Conservation (phyloP, 805 yeast species). For the Hanseniaspora valbyensis region DNA sequence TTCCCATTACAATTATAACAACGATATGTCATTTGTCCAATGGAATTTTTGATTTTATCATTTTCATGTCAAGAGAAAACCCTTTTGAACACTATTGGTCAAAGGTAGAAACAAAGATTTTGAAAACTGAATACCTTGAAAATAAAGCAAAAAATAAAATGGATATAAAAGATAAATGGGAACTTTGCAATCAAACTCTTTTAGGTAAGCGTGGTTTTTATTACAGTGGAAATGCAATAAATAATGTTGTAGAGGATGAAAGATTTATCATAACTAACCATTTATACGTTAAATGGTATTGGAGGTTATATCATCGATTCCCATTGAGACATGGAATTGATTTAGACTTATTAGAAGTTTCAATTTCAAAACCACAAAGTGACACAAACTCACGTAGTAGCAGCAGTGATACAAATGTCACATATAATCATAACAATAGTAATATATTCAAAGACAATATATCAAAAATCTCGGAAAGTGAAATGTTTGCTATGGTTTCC, state of each 20-base stretch:
- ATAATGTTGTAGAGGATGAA: constrained; percentile 25
- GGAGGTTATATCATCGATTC: constrained; percentile 24
- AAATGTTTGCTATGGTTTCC: no score
- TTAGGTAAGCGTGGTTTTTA: constrained; percentile 28
- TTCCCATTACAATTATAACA: constrained; percentile 56
- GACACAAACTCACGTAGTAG: no score
- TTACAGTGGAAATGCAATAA: constrained; percentile 24
- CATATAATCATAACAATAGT: no score
- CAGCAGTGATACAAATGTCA: no score
- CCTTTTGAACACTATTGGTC: constrained; percentile 55
- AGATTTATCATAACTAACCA: constrained; percentile 17
- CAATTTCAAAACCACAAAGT: background rate
- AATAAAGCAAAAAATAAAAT: constrained; percentile 19
- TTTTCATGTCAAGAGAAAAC: constrained; percentile 63
- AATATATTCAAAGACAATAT: no score
- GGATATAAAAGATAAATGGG: constrained; percentile 17
- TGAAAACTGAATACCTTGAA: constrained; percentile 21
- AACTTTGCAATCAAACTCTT: constrained; percentile 23
- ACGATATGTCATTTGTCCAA: constrained; percentile 72
- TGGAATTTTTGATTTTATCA: constrained; percentile 65
- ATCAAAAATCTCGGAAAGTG: no score
- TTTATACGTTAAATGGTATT: constrained; percentile 24
- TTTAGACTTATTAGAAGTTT: constrained; percentile 22
- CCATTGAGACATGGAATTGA: constrained; percentile 29
- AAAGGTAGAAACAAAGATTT: constrained; percentile 20